These are phyloP conservation scores for Salvia miltiorrhiza DNA, from an alignment of 257 asterid species.

Conservation along the genomic window DNA sequence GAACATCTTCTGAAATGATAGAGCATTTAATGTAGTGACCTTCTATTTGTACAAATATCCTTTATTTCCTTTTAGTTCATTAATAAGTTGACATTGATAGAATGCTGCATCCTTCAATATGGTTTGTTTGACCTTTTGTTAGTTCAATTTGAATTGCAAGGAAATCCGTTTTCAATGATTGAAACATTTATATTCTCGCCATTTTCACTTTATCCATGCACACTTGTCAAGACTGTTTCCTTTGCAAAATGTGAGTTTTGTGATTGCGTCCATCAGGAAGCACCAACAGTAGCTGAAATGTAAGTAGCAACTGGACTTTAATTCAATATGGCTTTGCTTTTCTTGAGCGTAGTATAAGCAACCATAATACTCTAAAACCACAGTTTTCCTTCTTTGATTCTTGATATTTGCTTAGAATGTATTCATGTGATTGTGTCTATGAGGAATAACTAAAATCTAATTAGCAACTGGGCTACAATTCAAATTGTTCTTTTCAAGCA, in stretches of 20 bases:
- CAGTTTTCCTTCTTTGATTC: background rate
- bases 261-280: background rate
- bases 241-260: conserved; percentile 12
- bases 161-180: background rate
- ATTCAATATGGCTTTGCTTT: no score
- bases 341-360: no score
- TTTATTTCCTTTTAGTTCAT: background rate
- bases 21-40: conserved; percentile 11
- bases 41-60: conserved; percentile 7
- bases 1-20: conserved; percentile 19
- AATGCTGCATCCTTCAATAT: background rate
- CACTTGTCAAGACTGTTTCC: background rate
- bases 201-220: background rate
- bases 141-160: background rate
- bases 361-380: background rate
- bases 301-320: background rate
- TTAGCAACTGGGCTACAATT: conserved; percentile 4
- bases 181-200: background rate
- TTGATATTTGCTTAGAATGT: background rate
- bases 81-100: background rate
- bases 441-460: conserved; percentile 2
- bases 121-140: background rate
- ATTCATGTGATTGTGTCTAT: conserved; percentile 15
- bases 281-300: background rate
- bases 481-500: background rate